phyloP scores from a whole-genome alignment of 495 filamentous ascomycete genomes.

The Aspergillus hancockii region DNA sequence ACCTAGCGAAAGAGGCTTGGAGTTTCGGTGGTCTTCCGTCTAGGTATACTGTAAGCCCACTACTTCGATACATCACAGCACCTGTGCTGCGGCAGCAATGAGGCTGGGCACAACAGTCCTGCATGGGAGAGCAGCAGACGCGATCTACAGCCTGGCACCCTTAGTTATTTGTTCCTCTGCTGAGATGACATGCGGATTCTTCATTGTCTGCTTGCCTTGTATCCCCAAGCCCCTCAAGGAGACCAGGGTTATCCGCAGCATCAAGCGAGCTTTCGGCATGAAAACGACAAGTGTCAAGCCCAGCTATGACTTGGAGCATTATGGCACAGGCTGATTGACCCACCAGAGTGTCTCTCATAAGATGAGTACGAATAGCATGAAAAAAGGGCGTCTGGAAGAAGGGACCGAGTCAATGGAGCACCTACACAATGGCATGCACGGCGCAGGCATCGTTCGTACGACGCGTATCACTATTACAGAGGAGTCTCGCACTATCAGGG shows the following conservation, averaged over 20 bases:
- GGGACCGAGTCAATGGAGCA: conserved; percentile 10
- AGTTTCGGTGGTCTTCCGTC: too few species aligned
- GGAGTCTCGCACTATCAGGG: not conserved
- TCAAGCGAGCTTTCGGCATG: conserved; percentile 13
- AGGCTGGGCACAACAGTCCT: conserved; percentile 5
- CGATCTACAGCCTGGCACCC: conserved; percentile 10
- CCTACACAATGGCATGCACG: conserved; percentile 1
- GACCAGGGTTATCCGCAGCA: conserved; percentile 3
- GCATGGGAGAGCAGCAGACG: conserved; percentile 4
- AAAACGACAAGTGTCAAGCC: not conserved
- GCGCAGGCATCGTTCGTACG: conserved; percentile 7
- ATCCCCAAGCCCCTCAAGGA: conserved; percentile 15
- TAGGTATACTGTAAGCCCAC: too few species aligned
- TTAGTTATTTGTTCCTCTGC: conserved; percentile 12
- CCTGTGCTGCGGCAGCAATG: conserved; percentile 12
- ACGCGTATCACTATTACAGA: conserved; percentile 11
- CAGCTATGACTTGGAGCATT: not conserved
- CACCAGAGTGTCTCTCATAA: not conserved
- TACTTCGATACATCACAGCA: not conserved
- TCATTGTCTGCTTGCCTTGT: conserved; percentile 16
- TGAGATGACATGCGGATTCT: conserved; percentile 19
- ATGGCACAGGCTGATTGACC: not conserved
- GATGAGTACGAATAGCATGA: not conserved
- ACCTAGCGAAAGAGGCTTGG: too few species aligned
- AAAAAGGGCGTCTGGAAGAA: not conserved